Percentiles rank a stretch among this genome's conserved stretches.
These are phyloP conservation scores for Bolboschoenoplectus hybrid DNA, from an alignment of 202 grass and related monocot species.

Conservation along the genomic window DNA sequence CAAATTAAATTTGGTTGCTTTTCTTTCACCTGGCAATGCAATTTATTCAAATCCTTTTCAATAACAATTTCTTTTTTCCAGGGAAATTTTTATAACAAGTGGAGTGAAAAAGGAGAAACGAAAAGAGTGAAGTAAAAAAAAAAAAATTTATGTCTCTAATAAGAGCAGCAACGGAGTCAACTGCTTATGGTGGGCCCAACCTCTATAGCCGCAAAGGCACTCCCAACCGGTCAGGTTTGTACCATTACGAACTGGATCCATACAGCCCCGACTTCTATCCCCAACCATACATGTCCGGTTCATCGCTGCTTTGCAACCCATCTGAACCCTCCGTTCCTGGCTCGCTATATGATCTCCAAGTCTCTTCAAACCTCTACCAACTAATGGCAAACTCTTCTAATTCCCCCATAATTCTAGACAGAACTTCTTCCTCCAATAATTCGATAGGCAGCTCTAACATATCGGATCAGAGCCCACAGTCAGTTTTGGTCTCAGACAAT, in stretches of 20 bases:
- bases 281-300: conserved; percentile 48
- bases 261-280: conserved; percentile 59
- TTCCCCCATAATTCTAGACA: conserved; percentile 48
- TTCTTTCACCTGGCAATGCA: background rate
- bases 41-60: background rate
- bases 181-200: conserved; percentile 54
- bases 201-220: conserved; percentile 61
- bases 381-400: conserved; percentile 48
- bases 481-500: conserved; percentile 66
- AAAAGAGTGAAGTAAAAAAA: conserved; percentile 29
- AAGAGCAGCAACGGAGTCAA: conserved; percentile 52
- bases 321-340: conserved; percentile 45
- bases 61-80: background rate
- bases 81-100: background rate
- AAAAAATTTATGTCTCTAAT: conserved; percentile 65
- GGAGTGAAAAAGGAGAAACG: background rate
- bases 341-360: conserved; percentile 58
- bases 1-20: background rate
- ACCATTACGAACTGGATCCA: conserved; percentile 56
- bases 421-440: conserved; percentile 56
- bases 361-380: conserved; percentile 55
- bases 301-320: conserved; percentile 34
- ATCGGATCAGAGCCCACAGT: conserved; percentile 68
- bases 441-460: conserved; percentile 64
- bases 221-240: conserved; percentile 54